These are phyloP conservation scores for Elsinoe arachidis DNA, from an alignment of 2,329 filamentous ascomycete genomes.

Conservation along the genomic window DNA sequence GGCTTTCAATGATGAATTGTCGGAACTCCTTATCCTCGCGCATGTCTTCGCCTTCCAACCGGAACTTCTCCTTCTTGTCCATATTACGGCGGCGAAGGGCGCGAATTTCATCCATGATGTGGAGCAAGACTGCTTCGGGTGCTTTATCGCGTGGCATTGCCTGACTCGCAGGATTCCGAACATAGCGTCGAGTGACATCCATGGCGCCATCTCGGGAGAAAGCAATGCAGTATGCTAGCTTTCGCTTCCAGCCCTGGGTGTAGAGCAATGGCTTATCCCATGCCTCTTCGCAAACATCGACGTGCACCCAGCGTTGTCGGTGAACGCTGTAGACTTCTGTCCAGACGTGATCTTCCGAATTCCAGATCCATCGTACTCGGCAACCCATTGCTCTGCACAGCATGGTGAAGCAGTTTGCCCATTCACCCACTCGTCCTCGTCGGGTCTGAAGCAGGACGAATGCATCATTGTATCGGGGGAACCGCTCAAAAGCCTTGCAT, in stretches of 20 bases:
- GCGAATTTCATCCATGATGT: slow-evolving; percentile 87
- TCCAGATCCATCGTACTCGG: slow-evolving; percentile 95
- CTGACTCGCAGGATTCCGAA: slow-evolving; percentile 60
- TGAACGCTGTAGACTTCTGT: slow-evolving; percentile 95
- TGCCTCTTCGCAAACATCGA: slow-evolving; percentile 86
- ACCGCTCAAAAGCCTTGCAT: slow-evolving; percentile 76
- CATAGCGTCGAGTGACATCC: slow-evolving; percentile 59
- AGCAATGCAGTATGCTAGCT: slow-evolving; percentile 93
- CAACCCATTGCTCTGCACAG: slow-evolving; percentile 86
- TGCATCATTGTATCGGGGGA: slow-evolving; percentile 89
- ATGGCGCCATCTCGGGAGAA: slow-evolving; percentile 81
- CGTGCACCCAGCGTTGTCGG: slow-evolving; percentile 90
- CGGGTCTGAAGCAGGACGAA: slow-evolving; percentile 84
- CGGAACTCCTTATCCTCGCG: slow-evolving; percentile 67
- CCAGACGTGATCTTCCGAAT: slow-evolving; percentile 95
- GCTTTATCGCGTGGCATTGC: slow-evolving; percentile 68
- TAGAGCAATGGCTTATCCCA: slow-evolving; percentile 94
- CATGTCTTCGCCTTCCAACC: slow-evolving; percentile 70
- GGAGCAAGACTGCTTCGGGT: slow-evolving; percentile 81
- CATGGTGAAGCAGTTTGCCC: slow-evolving; percentile 99
- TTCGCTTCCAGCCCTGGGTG: slow-evolving; percentile 87
- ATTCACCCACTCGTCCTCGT: slow-evolving; percentile 82
- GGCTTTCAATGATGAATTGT: slow-evolving; percentile 62
- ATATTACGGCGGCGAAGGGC: slow-evolving; percentile 74
- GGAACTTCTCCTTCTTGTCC: slow-evolving; percentile 75